Evolutionary conservation across 306 rosid species (phyloP).

Genomic region (Lathyrus sativus): DNA sequence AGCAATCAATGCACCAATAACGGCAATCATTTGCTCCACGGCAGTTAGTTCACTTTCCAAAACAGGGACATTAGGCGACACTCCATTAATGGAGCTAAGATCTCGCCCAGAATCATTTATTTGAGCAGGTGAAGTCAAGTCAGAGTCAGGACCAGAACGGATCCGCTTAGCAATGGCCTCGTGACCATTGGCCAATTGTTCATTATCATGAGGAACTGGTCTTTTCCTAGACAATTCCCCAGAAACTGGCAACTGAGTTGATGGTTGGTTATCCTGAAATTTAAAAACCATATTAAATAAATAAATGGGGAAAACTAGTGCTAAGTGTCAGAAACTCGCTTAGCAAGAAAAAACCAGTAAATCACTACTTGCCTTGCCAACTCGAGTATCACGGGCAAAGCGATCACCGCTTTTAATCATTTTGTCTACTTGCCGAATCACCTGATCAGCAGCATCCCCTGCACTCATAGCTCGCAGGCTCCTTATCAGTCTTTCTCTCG

Average conservation of each 20-base stretch:
- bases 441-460: constrained; percentile 97
- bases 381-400: constrained; percentile 68
- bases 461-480: constrained; percentile 88
- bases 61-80: constrained; percentile 55
- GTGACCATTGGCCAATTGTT: constrained; percentile 68
- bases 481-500: constrained; percentile 80
- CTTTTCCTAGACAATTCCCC: constrained; percentile 76
- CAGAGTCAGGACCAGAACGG: constrained; percentile 61
- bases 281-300: constrained; percentile 32
- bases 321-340: constrained; percentile 27
- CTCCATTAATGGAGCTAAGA: constrained; percentile 55
- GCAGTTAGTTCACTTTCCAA: constrained; percentile 71
- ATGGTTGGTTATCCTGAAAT: constrained; percentile 70
- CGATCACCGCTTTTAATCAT: constrained; percentile 82
- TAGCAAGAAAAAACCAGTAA: constrained; percentile 17
- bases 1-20: constrained; percentile 97
- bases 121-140: constrained; percentile 52
- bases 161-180: constrained; percentile 63
- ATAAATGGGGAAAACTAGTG: neutral
- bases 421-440: constrained; percentile 88
- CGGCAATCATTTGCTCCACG: constrained; percentile 94
- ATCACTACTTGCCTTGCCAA: constrained; percentile 59
- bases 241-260: constrained; percentile 59
- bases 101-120: constrained; percentile 62
- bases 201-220: constrained; percentile 62